Percentiles rank a stretch among this genome's conserved stretches.
These are phyloP conservation scores for Diaporthe citriasiana DNA, from an alignment of 2,329 filamentous ascomycete genomes.

Conservation along the genomic window DNA sequence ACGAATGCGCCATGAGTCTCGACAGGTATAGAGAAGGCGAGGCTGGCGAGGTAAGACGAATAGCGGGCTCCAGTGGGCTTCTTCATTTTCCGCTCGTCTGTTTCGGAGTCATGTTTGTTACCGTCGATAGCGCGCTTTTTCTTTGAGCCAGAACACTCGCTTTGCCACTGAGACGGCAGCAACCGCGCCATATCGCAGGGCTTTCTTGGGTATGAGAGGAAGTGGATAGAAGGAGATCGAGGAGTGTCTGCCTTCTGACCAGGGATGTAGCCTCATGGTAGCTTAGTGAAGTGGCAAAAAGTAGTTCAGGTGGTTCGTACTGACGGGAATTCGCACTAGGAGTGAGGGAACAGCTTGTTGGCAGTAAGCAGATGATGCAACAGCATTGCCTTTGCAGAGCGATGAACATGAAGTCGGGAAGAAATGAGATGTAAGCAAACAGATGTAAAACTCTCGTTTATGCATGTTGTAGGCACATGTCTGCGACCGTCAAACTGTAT, in stretches of 20 bases:
- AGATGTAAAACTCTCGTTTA: no score
- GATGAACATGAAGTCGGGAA: not conserved
- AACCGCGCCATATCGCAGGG: rapidly evolving
- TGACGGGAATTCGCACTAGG: not conserved
- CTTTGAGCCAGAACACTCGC: not conserved
- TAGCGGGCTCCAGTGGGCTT: not conserved
- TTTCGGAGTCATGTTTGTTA: not conserved
- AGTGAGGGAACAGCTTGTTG: not conserved
- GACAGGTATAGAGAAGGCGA: not conserved
- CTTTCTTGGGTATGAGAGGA: not conserved
- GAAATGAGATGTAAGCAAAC: no score
- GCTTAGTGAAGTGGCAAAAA: not conserved
- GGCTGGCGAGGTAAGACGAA: not conserved
- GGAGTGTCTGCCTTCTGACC: conserved; percentile 9
- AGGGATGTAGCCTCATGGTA: conserved; percentile 17
- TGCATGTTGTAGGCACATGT: no score
- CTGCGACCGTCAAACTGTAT: not conserved
- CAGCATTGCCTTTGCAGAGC: no score
- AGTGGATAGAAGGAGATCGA: conserved; percentile 4
- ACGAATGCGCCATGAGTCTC: not conserved
- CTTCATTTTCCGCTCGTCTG: not conserved
- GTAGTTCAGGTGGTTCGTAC: not conserved
- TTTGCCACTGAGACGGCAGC: not conserved
- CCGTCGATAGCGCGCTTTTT: not conserved
- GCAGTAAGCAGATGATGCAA: not conserved